Conservation (phyloP, 345 rosid genomes). For the Populus ilicifolia region DNA sequence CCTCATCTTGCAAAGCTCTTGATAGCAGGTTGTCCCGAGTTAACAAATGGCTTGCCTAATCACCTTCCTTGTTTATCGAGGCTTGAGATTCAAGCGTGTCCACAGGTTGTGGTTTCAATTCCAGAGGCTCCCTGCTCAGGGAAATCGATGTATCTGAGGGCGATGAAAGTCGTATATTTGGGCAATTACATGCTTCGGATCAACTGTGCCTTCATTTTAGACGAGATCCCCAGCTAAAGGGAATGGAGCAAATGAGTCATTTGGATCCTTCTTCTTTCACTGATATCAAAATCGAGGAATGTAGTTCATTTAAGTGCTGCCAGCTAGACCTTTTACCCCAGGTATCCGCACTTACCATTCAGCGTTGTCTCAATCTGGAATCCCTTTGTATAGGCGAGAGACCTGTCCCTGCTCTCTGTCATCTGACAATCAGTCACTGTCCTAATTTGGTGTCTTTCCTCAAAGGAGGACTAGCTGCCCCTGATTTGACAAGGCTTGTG, state of each 20-base stretch:
- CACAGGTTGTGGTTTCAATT: background rate
- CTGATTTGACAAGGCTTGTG: conserved; percentile 1
- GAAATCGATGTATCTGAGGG: background rate
- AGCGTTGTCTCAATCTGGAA: background rate
- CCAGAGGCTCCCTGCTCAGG: background rate
- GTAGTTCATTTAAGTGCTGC: conserved; percentile 1
- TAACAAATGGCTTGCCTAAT: background rate
- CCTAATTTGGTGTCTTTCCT: background rate
- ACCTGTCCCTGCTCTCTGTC: background rate
- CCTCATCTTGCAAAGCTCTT: conserved; percentile 7
- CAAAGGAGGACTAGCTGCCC: conserved; percentile 2
- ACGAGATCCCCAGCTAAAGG: background rate
- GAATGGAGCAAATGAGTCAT: background rate
- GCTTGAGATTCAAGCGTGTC: background rate
- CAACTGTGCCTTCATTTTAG: no score
- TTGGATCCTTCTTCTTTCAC: background rate
- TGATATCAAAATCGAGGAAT: background rate
- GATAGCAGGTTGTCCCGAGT: background rate
- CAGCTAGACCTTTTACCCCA: background rate
- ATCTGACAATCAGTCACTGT: background rate
- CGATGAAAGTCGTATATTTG: no score
- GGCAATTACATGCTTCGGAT: no score
- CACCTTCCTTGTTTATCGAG: background rate
- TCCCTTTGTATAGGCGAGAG: background rate
- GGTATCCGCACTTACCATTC: background rate